phyloP scores from a whole-genome alignment of 495 filamentous ascomycete genomes.

The Penicillium parvum region DNA sequence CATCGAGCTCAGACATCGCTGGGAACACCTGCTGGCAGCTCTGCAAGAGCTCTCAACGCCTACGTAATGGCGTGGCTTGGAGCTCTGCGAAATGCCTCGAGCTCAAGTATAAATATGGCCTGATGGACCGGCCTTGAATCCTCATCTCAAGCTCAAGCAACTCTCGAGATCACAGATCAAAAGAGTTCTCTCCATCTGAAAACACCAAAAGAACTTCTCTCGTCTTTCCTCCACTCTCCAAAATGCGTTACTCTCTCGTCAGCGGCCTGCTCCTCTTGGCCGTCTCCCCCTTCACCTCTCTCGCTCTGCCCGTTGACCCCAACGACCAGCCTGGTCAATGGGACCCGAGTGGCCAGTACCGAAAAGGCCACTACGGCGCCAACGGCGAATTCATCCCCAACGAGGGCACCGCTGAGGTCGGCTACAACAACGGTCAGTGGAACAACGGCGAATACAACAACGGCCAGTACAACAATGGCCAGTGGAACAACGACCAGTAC shows the following conservation, averaged over 20 bases:
- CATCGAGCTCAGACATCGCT: slow-evolving; percentile 40
- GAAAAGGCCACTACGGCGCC: slow-evolving; percentile 19
- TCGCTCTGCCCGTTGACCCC: slow-evolving; percentile 25
- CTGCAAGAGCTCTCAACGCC: slow-evolving; percentile 3
- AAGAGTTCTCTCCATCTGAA: neutral
- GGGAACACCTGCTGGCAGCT: slow-evolving; percentile 36
- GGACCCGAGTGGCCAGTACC: slow-evolving; percentile 24
- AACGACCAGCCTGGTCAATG: slow-evolving; percentile 19
- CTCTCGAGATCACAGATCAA: slow-evolving; percentile 9
- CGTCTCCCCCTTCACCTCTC: slow-evolving; percentile 19
- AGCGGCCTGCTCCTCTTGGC: slow-evolving; percentile 24
- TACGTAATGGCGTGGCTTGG: slow-evolving; percentile 13
- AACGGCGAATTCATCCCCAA: slow-evolving; percentile 18
- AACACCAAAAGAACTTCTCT: neutral
- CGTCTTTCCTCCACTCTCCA: neutral
- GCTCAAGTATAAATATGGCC: slow-evolving; percentile 23
- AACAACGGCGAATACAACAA: slow-evolving; percentile 12
- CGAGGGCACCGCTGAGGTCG: slow-evolving; percentile 2
- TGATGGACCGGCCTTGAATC: slow-evolving; percentile 3
- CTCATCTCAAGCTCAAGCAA: slow-evolving; percentile 14
- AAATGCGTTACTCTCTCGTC: slow-evolving; percentile 24
- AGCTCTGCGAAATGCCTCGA: neutral
- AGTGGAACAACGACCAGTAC: slow-evolving; percentile 13
- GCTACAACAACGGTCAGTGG: slow-evolving; percentile 10
- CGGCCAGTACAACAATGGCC: slow-evolving; percentile 15